Evolutionary conservation across 495 filamentous ascomycete species (phyloP).

Genomic region (Penicillium arizonense): DNA sequence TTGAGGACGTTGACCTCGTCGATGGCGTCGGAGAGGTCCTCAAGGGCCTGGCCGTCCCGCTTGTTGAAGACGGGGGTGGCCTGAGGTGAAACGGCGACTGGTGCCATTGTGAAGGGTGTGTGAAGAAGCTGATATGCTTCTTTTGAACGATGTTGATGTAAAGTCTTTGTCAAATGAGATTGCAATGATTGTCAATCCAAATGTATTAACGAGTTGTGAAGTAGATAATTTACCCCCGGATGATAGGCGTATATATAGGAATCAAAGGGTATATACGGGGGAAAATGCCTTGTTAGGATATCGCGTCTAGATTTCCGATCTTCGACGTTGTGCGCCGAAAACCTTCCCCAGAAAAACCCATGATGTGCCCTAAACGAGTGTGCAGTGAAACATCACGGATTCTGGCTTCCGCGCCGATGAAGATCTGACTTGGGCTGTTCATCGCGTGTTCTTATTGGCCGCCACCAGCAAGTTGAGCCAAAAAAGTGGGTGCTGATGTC

Average conservation of each 20-base stretch:
- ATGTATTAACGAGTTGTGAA: neutral
- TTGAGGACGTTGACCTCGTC: constrained; percentile 81
- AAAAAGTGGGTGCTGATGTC: constrained; percentile 20
- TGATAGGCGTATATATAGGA: constrained; percentile 14
- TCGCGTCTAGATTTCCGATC: constrained; percentile 28
- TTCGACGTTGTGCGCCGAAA: constrained; percentile 1
- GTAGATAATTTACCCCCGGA: neutral
- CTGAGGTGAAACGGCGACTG: constrained; percentile 26
- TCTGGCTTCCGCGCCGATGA: constrained; percentile 23
- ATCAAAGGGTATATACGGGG: neutral
- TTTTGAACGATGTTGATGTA: neutral
- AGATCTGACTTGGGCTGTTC: neutral
- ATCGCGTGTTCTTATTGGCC: neutral
- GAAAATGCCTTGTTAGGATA: neutral
- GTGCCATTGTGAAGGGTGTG: constrained; percentile 30
- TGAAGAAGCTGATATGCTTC: neutral
- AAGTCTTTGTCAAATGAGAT: neutral
- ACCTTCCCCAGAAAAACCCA: constrained; percentile 9
- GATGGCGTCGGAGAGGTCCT: constrained; percentile 74
- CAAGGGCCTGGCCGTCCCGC: constrained; percentile 70
- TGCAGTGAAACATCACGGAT: constrained; percentile 23
- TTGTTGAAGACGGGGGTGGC: constrained; percentile 29
- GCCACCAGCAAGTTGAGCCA: neutral
- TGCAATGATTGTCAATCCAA: neutral
- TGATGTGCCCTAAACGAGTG: constrained; percentile 20